Conservation (phyloP, 768 basidiomycete species). For the Lactifluus piperatus region DNA sequence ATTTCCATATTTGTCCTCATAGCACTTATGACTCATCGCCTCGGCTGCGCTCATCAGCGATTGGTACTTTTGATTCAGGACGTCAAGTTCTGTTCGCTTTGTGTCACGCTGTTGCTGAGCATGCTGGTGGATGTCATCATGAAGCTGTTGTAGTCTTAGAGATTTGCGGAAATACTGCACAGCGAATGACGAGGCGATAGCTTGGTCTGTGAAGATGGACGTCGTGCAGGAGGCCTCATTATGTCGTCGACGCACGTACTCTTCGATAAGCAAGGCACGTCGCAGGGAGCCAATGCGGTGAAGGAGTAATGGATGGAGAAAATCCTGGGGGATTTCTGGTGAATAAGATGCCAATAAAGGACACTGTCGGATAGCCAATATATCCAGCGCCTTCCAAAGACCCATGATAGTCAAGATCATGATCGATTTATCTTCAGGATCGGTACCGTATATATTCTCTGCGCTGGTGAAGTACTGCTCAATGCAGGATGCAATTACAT, state of each 20-base stretch:
- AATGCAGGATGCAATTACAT: not conserved
- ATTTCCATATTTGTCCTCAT: not conserved
- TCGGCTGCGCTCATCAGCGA: not conserved
- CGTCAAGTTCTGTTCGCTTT: not conserved
- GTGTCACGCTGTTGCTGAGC: not conserved
- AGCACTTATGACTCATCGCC: not conserved
- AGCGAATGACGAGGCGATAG: not conserved
- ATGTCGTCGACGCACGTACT: not conserved
- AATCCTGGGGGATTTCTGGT: constrained; percentile 32
- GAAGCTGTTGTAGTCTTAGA: not conserved
- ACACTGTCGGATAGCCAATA: constrained; percentile 26
- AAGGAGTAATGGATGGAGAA: constrained; percentile 38
- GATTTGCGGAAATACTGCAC: constrained; percentile 1
- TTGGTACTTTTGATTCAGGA: not conserved
- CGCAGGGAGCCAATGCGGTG: constrained; percentile 18
- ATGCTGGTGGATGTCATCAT: not conserved
- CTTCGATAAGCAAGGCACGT: not conserved
- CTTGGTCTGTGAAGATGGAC: constrained; percentile 2
- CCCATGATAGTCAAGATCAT: constrained; percentile 13
- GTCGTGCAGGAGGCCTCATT: not conserved
- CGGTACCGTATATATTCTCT: not conserved
- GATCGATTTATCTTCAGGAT: not conserved
- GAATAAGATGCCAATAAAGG: constrained; percentile 37
- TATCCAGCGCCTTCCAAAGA: constrained; percentile 42
- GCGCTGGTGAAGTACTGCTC: not conserved